Evolutionary conservation across 1,284 basidiomycete genomes (phyloP).

Genomic region (Coniophora puteana): DNA sequence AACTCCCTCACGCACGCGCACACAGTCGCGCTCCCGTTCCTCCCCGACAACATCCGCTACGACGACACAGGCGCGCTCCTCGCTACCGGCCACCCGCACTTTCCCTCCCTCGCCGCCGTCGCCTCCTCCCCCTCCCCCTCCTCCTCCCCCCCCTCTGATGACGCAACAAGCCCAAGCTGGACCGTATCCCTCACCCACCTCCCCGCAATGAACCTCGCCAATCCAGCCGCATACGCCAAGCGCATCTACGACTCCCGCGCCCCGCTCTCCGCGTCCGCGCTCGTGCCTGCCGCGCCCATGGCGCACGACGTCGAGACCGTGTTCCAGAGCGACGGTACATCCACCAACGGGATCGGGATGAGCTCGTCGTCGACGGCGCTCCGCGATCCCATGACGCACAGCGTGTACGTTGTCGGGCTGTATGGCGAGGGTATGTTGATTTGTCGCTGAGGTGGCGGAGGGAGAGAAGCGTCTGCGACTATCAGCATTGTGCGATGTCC

Average conservation of each 20-base stretch:
- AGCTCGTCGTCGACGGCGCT: conserved; percentile 48
- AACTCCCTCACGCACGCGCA: conserved; percentile 37
- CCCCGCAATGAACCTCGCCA: too few relatives aligned
- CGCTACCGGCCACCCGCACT: conserved; percentile 63
- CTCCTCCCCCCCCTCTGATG: too few relatives aligned
- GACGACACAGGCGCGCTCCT: conserved; percentile 45
- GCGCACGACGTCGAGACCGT: conserved; percentile 48
- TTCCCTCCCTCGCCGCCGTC: conserved; percentile 44
- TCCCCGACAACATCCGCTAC: conserved; percentile 57
- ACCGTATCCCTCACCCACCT: conserved; percentile 36
- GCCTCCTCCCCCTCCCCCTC: conserved; percentile 39
- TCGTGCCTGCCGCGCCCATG: conserved; percentile 32
- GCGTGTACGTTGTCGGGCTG: conserved; percentile 50
- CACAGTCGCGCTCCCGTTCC: conserved; percentile 51
- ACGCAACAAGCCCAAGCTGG: conserved; percentile 50
- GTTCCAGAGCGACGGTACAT: conserved; percentile 64
- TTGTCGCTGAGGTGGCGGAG: too few relatives aligned
- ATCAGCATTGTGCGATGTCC: too few relatives aligned
- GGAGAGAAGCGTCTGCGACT: too few relatives aligned
- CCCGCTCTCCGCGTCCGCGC: conserved; percentile 40
- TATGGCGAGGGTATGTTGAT: conserved; percentile 54
- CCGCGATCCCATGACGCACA: conserved; percentile 41
- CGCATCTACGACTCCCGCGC: conserved; percentile 38
- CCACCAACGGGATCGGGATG: conserved; percentile 46
- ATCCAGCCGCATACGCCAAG: conserved; percentile 6